Base-by-base conservation (phyloP, 257 asterid species). In the Ajuga chamaepitys region DNA sequence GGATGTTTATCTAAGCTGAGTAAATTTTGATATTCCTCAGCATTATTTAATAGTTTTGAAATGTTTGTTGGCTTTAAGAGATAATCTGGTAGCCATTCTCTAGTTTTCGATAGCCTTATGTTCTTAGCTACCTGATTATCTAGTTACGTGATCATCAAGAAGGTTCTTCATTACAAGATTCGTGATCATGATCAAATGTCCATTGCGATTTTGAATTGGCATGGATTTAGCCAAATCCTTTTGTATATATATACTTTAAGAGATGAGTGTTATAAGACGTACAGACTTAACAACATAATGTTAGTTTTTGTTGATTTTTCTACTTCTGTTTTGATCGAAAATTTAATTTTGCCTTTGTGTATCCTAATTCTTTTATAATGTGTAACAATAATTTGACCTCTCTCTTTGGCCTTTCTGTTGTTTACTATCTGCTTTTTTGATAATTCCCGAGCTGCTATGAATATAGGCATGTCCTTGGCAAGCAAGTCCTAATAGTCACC, bases 401-500 rank as follows among this genome's bases (percentile, higher is more conserved):
- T 21, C 1, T 51, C 51, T 44, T 48, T 61, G n/a, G 17, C 24
- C 37, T 60, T 64, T 58, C 8, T 35, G 45, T 20, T 38, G 20
- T 24, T 64, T 56, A 14, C 11, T 59, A 17, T 61, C 56, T 42
- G 46, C 42, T 41, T 56, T 10, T 52, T 56, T 54, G 58, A 64
- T 72, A 38, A 68, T 41, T 64, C 4, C 42, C 28, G 30, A 59
- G 26, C 73, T 58, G 47, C 14, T 67, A 7, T 76, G 37, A 56
- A 53, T 73, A 45, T 70, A 93, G 99, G 85, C 99, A 93, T 83
- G 83, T 93, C 67, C 97, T 85, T 58, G 99, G 99, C 34, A 93
- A 89, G 88, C 87, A 82, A 84, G 94, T 93, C 73, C 96, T 93
- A 11, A 83, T 93, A 70, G 99, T 93, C 64, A 93, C 97, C 46